A percentile compares a stretch with the other conserved stretches of the same genome.
phyloP scores from a whole-genome alignment of 176 grass and related monocot genomes.

The Aegilops umbellulata region DNA sequence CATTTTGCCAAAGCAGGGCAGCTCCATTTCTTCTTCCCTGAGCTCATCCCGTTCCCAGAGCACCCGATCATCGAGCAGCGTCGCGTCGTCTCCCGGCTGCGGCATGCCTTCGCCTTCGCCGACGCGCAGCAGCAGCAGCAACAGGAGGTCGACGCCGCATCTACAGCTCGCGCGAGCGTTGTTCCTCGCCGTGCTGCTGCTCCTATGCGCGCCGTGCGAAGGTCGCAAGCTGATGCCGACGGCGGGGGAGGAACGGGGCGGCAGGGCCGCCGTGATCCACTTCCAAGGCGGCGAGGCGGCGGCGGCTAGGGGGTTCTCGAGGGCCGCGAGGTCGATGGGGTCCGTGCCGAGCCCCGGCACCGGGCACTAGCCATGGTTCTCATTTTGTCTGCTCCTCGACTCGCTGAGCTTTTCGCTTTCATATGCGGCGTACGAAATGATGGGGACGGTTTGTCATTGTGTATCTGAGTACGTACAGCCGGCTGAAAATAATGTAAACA shows the following conservation, averaged over 20 bases:
- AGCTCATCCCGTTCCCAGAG: no score
- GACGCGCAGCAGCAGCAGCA: background rate
- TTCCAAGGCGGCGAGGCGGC: background rate
- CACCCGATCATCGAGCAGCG: background rate
- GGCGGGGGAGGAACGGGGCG: background rate
- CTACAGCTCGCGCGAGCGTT: background rate
- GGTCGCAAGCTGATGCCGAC: conserved; percentile 30
- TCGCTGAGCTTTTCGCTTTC: background rate
- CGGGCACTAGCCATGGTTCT: conserved; percentile 34
- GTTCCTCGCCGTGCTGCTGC: conserved; percentile 22
- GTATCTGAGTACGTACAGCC: background rate
- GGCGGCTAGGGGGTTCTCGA: background rate
- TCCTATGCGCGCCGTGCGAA: conserved; percentile 5
- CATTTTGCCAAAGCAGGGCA: background rate
- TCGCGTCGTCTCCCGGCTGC: background rate
- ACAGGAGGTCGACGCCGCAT: background rate
- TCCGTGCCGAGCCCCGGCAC: conserved; percentile 67
- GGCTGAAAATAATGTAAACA: background rate
- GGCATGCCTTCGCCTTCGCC: background rate
- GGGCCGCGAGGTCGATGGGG: conserved; percentile 24
- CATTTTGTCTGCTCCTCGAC: no score
- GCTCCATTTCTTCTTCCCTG: no score
- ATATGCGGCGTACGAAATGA: background rate
- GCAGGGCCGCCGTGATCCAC: no score
- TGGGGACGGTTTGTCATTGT: background rate